Base-by-base conservation (phyloP, 2,329 filamentous ascomycete genomes). In the Xylariomycetidae sp. region DNA sequence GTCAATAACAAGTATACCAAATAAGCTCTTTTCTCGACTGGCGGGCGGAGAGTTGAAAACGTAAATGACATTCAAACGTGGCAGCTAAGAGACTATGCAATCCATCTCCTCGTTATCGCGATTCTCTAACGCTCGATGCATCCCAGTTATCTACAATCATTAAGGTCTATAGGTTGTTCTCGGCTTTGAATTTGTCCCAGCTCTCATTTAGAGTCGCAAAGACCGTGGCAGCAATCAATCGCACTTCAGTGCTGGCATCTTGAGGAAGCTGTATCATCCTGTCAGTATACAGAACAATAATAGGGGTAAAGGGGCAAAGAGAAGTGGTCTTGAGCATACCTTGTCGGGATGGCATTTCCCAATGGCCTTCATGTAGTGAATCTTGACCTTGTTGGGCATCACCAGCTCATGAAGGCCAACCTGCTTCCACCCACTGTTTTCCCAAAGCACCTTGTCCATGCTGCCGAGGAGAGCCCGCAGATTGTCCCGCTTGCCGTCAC, bases 351-450 rank as follows among this genome's bases (percentile, higher is more conserved):
- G 92, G 48, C 92, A 92, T 71, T 95, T 96, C 9, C 82, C 86
- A 72, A 98, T 96, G 5, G 90, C 92, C 74, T 95, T 95, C 92
- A 98, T 96, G 58, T 98, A 98, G 39, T 85, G 72, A 44, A 98
- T 82, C 75, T 98, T 98, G 58, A 96, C 92, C 70, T 90, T 95
- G 48, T 85, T 88, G 20, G 88, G 80, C 72, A 95, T 75, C 32
- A 98, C 83, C 48, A 98, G 61, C 64, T 98, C 92, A 44, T 89
- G 82, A 77, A 98, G 78, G 19, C 87, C 88, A 36, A 96, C 82
- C 67, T 93, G 95, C 68, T 95, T 95, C 92, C 92, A 98, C 4
- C 87, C 88, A 42, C 87, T 86, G 25, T 81, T 82, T 43, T 86
- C 80, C 92, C 92, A 98, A 18, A 98, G 70, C 18, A 98, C 88